A percentile compares a stretch with the other conserved stretches of the same genome.
Evolutionary conservation across 2,329 filamentous ascomycete species (phyloP).

Genomic region (Fusarium equiseti): DNA sequence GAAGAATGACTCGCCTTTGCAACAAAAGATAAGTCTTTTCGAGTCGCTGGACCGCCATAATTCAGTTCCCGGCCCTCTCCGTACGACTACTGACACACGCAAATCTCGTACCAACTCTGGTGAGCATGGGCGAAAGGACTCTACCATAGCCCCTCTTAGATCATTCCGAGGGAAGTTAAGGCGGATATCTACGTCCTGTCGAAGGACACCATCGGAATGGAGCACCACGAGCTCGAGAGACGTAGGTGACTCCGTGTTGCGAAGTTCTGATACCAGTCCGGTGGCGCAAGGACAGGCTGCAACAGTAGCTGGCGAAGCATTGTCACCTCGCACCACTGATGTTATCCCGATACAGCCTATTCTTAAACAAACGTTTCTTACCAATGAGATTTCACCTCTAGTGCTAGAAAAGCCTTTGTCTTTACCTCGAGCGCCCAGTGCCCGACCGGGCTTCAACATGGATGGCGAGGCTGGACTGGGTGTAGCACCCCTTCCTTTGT

Average conservation of each 20-base stretch:
- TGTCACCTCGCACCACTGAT: slow-evolving; percentile 20
- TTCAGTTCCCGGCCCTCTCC: neutral
- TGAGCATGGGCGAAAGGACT: neutral
- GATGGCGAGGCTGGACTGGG: slow-evolving; percentile 36
- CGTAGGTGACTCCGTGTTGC: neutral
- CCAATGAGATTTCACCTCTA: slow-evolving; percentile 29
- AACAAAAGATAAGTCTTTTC: slow-evolving; percentile 50
- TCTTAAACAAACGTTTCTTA: slow-evolving; percentile 16
- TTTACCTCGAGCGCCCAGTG: neutral
- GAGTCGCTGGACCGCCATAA: slow-evolving; percentile 43
- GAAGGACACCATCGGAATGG: slow-evolving; percentile 37
- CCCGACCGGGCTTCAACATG: slow-evolving; percentile 36
- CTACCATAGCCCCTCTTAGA: slow-evolving; percentile 5
- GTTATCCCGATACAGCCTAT: slow-evolving; percentile 11
- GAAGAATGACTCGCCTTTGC: slow-evolving; percentile 38
- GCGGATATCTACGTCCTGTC: slow-evolving; percentile 38
- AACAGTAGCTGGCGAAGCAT: neutral
- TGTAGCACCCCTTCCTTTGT: slow-evolving; percentile 9
- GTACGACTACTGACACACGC: neutral
- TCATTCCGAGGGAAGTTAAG: slow-evolving; percentile 31
- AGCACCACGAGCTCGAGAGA: slow-evolving; percentile 29
- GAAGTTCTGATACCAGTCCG: neutral
- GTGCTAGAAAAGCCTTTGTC: slow-evolving; percentile 16
- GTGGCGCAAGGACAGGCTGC: neutral
- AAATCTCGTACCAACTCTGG: neutral